Conservation (phyloP, 2,329 filamentous ascomycete species). For the Ceratocystis variospora region DNA sequence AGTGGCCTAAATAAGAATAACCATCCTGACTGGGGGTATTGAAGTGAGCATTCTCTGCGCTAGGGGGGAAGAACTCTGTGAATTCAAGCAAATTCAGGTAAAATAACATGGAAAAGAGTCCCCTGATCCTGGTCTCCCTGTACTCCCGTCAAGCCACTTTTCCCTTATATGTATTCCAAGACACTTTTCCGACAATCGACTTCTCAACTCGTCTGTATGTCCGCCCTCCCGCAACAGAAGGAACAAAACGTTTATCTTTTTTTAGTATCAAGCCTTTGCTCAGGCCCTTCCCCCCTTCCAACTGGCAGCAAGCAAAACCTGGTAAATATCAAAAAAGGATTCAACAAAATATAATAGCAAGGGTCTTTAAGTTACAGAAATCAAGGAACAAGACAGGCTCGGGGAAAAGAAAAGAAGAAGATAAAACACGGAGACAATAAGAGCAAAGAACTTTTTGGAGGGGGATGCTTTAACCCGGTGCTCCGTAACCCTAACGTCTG, state of each 20-base stretch:
- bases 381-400: background rate
- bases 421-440: background rate
- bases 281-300: background rate
- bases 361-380: background rate
- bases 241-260: background rate
- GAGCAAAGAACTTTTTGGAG: background rate
- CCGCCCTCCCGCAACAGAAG: background rate
- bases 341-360: background rate
- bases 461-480: too few species aligned
- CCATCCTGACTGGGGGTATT: background rate
- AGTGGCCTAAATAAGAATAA: background rate
- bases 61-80: background rate
- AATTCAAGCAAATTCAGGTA: background rate
- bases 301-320: background rate
- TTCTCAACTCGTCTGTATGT: constrained; percentile 3
- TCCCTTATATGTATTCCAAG: background rate
- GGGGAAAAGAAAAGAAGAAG: background rate
- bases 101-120: background rate
- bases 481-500: background rate
- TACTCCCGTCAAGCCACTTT: background rate
- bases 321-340: background rate
- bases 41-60: background rate
- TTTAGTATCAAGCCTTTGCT: background rate
- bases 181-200: constrained; percentile 3
- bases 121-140: background rate